Percentiles rank a stretch among this genome's conserved stretches.
These are phyloP conservation scores for Cucumis cinereus DNA, from an alignment of 306 rosid genomes.

Conservation along the genomic window DNA sequence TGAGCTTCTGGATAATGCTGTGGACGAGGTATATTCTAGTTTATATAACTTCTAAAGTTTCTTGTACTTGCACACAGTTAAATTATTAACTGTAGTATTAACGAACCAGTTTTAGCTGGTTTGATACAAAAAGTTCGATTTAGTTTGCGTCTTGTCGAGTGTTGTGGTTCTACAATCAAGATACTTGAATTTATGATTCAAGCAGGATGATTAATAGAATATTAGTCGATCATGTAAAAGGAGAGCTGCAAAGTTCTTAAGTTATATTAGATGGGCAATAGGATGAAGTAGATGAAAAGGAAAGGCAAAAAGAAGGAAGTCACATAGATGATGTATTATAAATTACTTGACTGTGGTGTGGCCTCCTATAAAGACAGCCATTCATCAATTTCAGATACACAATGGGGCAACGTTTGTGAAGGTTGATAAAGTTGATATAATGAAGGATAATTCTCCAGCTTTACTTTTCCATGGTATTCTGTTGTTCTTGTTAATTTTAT, in stretches of 20 bases:
- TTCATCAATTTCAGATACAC: slow-evolving; percentile 37
- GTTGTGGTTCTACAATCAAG: background rate
- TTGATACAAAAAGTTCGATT: background rate
- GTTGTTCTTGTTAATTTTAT: background rate
- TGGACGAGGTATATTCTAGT: slow-evolving; percentile 61
- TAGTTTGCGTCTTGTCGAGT: background rate
- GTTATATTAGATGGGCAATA: background rate
- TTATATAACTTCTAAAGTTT: background rate
- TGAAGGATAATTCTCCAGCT: slow-evolving; percentile 83
- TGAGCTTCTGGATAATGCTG: slow-evolving; percentile 91
- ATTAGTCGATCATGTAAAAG: background rate
- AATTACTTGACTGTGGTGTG: background rate
- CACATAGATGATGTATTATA: background rate
- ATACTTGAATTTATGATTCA: background rate
- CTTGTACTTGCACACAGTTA: background rate
- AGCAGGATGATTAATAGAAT: background rate
- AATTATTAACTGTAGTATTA: background rate
- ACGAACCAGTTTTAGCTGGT: background rate
- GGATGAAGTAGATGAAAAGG: background rate
- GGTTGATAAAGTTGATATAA: slow-evolving; percentile 58
- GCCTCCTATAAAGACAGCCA: background rate
- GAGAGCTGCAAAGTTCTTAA: background rate
- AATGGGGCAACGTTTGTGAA: slow-evolving; percentile 79
- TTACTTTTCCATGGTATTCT: slow-evolving; percentile 59
- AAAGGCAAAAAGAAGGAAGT: background rate